Base-by-base conservation (phyloP, 2,329 filamentous ascomycete species). In the Stachybotrys chartarum region DNA sequence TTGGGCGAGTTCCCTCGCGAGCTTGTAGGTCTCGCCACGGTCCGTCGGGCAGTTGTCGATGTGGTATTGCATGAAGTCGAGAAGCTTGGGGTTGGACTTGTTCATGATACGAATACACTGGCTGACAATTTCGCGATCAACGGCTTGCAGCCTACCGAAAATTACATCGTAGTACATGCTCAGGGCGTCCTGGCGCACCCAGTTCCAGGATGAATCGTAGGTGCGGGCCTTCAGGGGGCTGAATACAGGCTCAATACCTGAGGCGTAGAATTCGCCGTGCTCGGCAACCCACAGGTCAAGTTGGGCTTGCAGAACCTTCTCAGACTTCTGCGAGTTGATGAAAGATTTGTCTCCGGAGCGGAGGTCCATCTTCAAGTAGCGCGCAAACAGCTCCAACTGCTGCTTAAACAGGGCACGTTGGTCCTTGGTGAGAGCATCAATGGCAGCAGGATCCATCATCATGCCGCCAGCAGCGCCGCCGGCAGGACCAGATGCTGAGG, bases 91-190 rank as follows among this genome's bases (percentile, higher is more conserved):
- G 70, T 97, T 99, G 39, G 94, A 96, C 59, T 94, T 89, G 78
- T 97, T 99, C 94, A 99, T 99, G 75, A 99, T 94, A 63, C 91
- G 89, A 68, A 99, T 97, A 76, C 94, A 99, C 71, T 92, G 92
- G 75, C 92, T 97, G 69, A 99, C 94, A 65, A 97, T 99, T 73
- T 99, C 94, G 60, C 94, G 90, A 67, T 99, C 94, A 46, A 99
- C 89, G 52, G 87, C 90, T 77, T 94, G 85, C 54, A 99, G 84
- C 58, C 94, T 86, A 56, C 94, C 94, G 66, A 99, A 99, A 68
- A 99, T 97, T 68, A 99, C 95, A 68, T 99, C 94, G 75, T 91
- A 99, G 79, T 94, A 99, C 93, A 99, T 99, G 77, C 83, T 94
- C 54, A 99, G 84, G 31, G 93, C 94, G 72, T 99, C 94, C 71